Evolutionary conservation across 2,329 filamentous ascomycete genomes (phyloP), one percentile per base, ranked within the genome.

Genomic region (Cytospora schulzeri): DNA sequence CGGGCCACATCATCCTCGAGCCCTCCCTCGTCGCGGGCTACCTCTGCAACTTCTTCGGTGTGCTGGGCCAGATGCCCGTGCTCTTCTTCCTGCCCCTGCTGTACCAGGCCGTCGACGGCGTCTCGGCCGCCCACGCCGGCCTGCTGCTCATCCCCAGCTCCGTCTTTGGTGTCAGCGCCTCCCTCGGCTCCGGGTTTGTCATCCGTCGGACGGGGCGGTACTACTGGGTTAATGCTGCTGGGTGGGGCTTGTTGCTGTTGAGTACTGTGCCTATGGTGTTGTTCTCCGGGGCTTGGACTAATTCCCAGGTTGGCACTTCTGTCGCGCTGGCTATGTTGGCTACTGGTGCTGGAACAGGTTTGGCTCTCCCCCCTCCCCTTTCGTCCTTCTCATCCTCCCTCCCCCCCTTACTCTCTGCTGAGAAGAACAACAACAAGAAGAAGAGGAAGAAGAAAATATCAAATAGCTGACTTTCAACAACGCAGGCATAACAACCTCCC

Each of bases 1-100:
- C 91, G 0, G 85, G 88, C 12, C 88, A 87, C 70, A 85, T 93
- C 69, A 89, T 93, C 68, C 87, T 92, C 71, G 83, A 90, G 71
- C 80, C 82, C 8, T 83, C 83, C 8, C 80, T 93, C 31, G 81
- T 91, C 57, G 85, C 89, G 3, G 86, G 85, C 73, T 93, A 90
- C 70, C 75, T 87, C 1, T 86, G 85, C 73, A 92, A 92, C 74
- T 91, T 92, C 77, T 92, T 91, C 74, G 81, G 84, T 59, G 84
- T 90, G 60, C 85, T 81, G 1, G 87, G 84, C 17, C 77, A 81
- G 66, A 77, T 80, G 71, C 83, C 85, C 0, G 77, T 83, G 1
- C 68, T 91, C 4, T 94, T 92, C 78, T 91, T 91, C 76, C 78
- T 91, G n/a, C 90, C 91, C 1, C 79, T 94, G 2, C 92, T 90